Evolutionary conservation across 2,329 filamentous ascomycete species (phyloP).

Genomic region (Lachnellula occidentalis): DNA sequence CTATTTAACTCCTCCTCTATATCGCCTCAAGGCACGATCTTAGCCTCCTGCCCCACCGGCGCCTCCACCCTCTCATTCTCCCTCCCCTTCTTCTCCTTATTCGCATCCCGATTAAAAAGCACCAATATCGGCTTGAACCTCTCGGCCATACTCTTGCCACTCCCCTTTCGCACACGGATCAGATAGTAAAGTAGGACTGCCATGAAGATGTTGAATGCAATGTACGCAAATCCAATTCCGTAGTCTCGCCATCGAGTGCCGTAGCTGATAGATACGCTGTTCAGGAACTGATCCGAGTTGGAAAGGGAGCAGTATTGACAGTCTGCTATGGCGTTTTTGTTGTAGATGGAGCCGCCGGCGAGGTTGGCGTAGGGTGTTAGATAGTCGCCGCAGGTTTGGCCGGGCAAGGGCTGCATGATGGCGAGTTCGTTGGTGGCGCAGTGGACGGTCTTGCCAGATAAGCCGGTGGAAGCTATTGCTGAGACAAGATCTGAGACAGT

Average conservation of each 20-base stretch:
- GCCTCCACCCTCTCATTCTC: neutral
- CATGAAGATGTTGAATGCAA: constrained; percentile 49
- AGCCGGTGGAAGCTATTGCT: constrained; percentile 64
- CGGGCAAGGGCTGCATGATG: constrained; percentile 53
- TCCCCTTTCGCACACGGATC: constrained; percentile 31
- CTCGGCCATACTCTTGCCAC: constrained; percentile 12
- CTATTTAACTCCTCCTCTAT: no score
- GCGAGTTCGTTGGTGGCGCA: constrained; percentile 69
- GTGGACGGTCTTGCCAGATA: constrained; percentile 59
- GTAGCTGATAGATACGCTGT: constrained; percentile 46
- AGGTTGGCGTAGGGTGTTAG: constrained; percentile 43
- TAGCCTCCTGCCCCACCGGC: neutral
- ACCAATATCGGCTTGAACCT: constrained; percentile 7
- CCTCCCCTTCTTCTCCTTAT: constrained; percentile 1
- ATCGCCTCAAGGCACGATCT: neutral
- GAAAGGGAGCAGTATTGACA: constrained; percentile 58
- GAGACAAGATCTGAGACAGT: constrained; percentile 62
- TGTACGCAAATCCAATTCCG: constrained; percentile 55
- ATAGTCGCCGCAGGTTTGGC: constrained; percentile 55
- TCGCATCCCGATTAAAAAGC: constrained; percentile 15
- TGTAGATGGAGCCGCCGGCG: constrained; percentile 48
- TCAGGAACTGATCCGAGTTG: constrained; percentile 46
- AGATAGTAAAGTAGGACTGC: constrained; percentile 51
- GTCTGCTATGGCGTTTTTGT: constrained; percentile 40
- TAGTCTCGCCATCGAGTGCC: constrained; percentile 62